Conservation (phyloP, 805 yeast species). For the Millerozyma acaciae region DNA sequence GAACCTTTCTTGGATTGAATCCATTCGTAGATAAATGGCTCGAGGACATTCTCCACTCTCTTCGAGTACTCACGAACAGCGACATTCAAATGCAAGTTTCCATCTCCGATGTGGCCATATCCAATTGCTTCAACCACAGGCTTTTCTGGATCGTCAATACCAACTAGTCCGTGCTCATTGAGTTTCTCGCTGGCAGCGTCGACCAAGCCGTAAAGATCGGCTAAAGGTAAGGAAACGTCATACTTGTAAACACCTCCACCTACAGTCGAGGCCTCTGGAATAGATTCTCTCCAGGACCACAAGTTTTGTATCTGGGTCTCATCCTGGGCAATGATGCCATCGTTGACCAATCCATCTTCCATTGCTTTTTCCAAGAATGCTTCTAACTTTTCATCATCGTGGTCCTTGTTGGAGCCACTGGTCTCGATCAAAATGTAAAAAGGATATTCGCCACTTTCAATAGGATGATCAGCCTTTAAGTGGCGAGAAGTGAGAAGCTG, state of each 20-base stretch:
- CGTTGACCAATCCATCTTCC: constrained; percentile 81
- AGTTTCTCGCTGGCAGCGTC: constrained; percentile 69
- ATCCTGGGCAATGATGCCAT: constrained; percentile 95
- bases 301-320: constrained; percentile 77
- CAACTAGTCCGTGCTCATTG: constrained; percentile 52
- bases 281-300: constrained; percentile 95
- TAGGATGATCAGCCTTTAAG: constrained; percentile 64
- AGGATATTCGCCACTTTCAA: constrained; percentile 72
- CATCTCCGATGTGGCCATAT: constrained; percentile 98
- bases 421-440: constrained; percentile 92
- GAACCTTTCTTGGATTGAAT: constrained; percentile 73
- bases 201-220: constrained; percentile 76
- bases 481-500: constrained; percentile 62
- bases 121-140: constrained; percentile 92
- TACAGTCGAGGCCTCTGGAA: constrained; percentile 82
- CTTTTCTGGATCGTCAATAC: constrained; percentile 52
- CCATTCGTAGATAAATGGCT: constrained; percentile 95
- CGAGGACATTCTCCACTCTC: constrained; percentile 74
- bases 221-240: constrained; percentile 88
- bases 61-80: constrained; percentile 81
- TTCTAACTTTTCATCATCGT: constrained; percentile 88
- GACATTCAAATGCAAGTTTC: constrained; percentile 91
- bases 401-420: constrained; percentile 91
- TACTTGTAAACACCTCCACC: constrained; percentile 96
- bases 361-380: constrained; percentile 76